These are phyloP conservation scores for Alternaria rosae DNA, from an alignment of 2,329 filamentous ascomycete genomes.

Conservation along the genomic window DNA sequence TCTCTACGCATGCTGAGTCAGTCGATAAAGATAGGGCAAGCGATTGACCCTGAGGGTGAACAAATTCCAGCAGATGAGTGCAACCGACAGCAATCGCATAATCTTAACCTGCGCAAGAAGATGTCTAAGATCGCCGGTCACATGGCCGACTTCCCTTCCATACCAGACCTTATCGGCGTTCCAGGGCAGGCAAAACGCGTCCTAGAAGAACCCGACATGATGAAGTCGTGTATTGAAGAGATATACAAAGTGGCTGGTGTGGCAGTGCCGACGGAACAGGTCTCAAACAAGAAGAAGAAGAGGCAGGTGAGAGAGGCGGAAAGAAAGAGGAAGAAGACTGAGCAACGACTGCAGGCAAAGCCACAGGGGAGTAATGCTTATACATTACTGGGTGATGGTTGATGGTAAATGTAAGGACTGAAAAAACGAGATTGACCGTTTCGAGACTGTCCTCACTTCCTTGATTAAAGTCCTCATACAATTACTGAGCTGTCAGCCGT, in stretches of 20 bases:
- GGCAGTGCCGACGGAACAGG: slow-evolving; percentile 21
- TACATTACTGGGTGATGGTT: not conserved
- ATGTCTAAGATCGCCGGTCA: slow-evolving; percentile 17
- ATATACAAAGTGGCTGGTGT: slow-evolving; percentile 38
- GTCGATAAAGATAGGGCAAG: too few species aligned
- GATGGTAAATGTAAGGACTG: too few species aligned
- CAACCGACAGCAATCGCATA: too few species aligned
- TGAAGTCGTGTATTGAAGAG: slow-evolving; percentile 33
- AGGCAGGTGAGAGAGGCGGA: slow-evolving; percentile 36
- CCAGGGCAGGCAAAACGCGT: slow-evolving; percentile 31
- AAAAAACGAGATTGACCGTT: rapidly evolving
- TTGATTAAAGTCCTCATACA: too few species aligned
- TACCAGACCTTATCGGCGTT: slow-evolving; percentile 33
- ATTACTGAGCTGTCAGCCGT: too few species aligned
- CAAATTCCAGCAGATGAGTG: too few species aligned
- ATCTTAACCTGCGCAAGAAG: too few species aligned
- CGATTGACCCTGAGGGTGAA: too few species aligned
- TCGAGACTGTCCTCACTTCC: too few species aligned
- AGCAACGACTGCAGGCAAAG: slow-evolving; percentile 18
- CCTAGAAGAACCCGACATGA: slow-evolving; percentile 20
- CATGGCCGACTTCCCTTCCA: slow-evolving; percentile 33
- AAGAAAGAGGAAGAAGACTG: slow-evolving; percentile 34
- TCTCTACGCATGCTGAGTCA: slow-evolving; percentile 53
- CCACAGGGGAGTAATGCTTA: not conserved
- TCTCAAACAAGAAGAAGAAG: slow-evolving; percentile 34